Evolutionary conservation across 148 eudicot genomes (phyloP), one percentile per base, ranked within the genome.

Genomic region (Nepenthes gracilis): DNA sequence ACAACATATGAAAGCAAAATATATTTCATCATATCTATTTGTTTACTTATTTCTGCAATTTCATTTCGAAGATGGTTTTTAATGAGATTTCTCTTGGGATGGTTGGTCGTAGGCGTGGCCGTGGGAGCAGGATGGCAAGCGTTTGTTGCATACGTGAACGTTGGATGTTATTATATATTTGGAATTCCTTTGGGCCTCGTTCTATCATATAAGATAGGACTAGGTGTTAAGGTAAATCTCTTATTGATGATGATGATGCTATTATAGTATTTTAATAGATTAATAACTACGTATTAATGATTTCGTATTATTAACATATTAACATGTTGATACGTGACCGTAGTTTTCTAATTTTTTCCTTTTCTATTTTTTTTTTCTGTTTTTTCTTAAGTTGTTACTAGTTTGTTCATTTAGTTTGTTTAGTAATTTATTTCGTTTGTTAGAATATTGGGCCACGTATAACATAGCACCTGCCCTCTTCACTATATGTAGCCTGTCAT

Each of bases 41-140:
- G 8, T 40, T 3, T 3, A 4, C 4, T 40, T 4, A 40, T 40
- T 4, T 40, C 2, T 6, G 12, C 4, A 43, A 11, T 2, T 9
- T 7, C 34, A 1, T 10, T 43, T 36, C 23, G 23, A 23, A 23
- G 23, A 23, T 23, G 23, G 23, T 23, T 23, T 23, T 23, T 23
- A 23, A 23, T 23, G 23, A 23, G 23, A 23, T 43, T 45, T 61
- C 55, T 35, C 35, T n/a, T 55, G 23, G 23, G 23, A 0, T 12
- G 4, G 14, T 12, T 5, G 9, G 36, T 12, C 36, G 5, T 40
- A 82, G 87, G 87, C 8, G 85, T 83, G 62, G 88, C 88, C 23
- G 70, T 77, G 45, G 84, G 88, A 65, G 88, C 82, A 57, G 88
- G 84, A 47, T 83, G 88, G 88, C 84, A 83, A 75, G 75, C 71